These are phyloP conservation scores for Xylaria sp. DNA, from an alignment of 2,329 filamentous ascomycete genomes.

Conservation along the genomic window DNA sequence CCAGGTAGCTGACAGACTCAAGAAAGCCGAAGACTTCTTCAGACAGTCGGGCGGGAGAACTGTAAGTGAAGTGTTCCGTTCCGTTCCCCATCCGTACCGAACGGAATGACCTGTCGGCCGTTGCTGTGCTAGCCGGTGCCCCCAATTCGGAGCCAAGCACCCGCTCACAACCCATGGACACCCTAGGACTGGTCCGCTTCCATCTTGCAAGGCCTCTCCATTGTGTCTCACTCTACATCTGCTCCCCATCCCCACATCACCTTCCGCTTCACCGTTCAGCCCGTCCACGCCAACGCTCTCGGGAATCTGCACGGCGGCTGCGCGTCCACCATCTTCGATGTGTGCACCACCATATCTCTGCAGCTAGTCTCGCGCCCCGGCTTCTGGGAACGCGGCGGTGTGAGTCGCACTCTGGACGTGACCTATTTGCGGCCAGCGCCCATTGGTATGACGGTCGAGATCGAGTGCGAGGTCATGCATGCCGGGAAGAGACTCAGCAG, in stretches of 20 bases:
- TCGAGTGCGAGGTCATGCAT: constrained; percentile 45
- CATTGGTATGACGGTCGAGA: constrained; percentile 38
- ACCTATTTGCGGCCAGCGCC: constrained; percentile 62
- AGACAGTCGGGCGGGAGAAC: no score
- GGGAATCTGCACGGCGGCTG: constrained; percentile 58
- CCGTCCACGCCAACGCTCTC: constrained; percentile 48
- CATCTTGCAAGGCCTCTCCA: constrained; percentile 38
- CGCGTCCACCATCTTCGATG: constrained; percentile 62
- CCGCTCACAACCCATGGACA: neutral
- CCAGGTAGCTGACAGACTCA: no score
- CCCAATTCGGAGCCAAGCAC: neutral
- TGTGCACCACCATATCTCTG: constrained; percentile 56
- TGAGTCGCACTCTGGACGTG: constrained; percentile 60
- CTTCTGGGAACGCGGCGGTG: constrained; percentile 57
- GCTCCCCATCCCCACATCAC: constrained; percentile 37
- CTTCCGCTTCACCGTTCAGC: constrained; percentile 47
- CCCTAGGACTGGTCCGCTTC: constrained; percentile 41
- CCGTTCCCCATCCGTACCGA: no score
- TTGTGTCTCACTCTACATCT: constrained; percentile 35
- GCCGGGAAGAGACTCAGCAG: constrained; percentile 41
- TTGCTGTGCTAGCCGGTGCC: no score
- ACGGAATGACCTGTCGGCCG: no score
- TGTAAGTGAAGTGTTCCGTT: no score
- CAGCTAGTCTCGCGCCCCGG: constrained; percentile 52
- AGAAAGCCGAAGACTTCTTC: no score